Evolutionary conservation across 495 filamentous ascomycete species (phyloP).

Genomic region (Penicillium pulvis): DNA sequence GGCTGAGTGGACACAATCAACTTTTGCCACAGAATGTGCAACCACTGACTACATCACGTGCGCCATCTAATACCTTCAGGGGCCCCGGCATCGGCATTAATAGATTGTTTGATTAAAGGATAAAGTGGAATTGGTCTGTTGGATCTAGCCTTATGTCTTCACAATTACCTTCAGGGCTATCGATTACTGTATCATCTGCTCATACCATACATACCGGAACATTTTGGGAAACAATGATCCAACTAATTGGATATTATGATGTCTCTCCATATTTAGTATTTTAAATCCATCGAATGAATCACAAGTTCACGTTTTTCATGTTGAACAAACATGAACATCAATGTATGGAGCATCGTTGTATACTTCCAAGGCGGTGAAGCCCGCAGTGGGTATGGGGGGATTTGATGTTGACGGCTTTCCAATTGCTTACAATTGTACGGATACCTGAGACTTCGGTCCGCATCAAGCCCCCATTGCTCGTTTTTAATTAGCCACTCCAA

Average conservation of each 20-base stretch:
- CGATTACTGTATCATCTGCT: neutral
- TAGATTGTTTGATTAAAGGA: neutral
- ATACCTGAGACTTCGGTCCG: neutral
- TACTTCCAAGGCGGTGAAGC: slow-evolving; percentile 1
- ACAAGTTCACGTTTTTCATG: neutral
- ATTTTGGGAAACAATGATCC: no score
- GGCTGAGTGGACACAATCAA: neutral
- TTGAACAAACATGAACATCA: neutral
- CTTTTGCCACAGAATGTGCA: neutral
- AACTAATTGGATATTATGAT: no score
- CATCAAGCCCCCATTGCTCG: neutral
- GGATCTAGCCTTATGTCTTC: neutral
- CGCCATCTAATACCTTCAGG: neutral
- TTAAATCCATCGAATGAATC: neutral
- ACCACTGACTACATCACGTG: neutral
- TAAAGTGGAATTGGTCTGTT: neutral
- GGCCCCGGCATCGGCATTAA: neutral
- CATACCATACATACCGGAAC: neutral
- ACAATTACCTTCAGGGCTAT: neutral
- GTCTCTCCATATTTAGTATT: neutral
- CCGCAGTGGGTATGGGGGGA: neutral
- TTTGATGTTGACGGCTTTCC: neutral
- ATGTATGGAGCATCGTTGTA: neutral
- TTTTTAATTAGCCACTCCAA: neutral
- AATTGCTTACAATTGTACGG: neutral